Evolutionary conservation across 2,329 filamentous ascomycete species (phyloP), one percentile per base, ranked within the genome.

Genomic region (Conoideocrella luteorostrata): DNA sequence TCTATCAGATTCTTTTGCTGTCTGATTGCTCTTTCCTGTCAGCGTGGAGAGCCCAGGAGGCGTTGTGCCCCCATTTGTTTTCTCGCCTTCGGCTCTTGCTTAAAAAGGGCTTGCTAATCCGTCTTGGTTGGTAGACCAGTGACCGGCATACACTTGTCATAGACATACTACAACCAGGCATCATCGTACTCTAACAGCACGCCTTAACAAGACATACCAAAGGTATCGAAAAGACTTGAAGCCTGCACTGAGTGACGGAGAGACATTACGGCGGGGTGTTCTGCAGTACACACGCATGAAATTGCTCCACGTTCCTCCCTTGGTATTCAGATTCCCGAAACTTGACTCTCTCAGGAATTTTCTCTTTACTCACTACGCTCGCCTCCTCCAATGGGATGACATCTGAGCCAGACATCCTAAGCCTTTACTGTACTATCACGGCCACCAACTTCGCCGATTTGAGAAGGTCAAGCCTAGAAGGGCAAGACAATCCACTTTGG

Each of bases 381-480:
- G 15, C 35, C 41, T 33, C 32, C 39, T 40, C 48, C 49, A 55
- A 57, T 50, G 45, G 47, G 47, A 41, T 43, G 45, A 44, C 46
- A 45, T 48, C 50, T 53, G 43, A 46, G 47, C 47, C 36, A 51
- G 44, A 30, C 51, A 46, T 41, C 45, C 47, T 57, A 51, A 48
- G 33, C 42, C 41, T 34, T 50, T 46, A 30, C 40, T 45, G 29
- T 17, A 47, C 42, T 48, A 49, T 44, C 49, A 45, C 40, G 45
- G 48, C 50, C 53, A 50, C 50, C 48, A 40, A 47, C 49, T 53
- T 20, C 51, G 48, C 52, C 49, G 43, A 46, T 52, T 52, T 47
- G 47, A 54, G 46, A 44, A 50, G 45, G 29, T 43, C 36, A 37
- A 43, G 26, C 45, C 43, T 30, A 39, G 32, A 56, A 55, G 52